Base-by-base conservation (phyloP, 208 protist species). In the Tritrichomonas musculus region DNA sequence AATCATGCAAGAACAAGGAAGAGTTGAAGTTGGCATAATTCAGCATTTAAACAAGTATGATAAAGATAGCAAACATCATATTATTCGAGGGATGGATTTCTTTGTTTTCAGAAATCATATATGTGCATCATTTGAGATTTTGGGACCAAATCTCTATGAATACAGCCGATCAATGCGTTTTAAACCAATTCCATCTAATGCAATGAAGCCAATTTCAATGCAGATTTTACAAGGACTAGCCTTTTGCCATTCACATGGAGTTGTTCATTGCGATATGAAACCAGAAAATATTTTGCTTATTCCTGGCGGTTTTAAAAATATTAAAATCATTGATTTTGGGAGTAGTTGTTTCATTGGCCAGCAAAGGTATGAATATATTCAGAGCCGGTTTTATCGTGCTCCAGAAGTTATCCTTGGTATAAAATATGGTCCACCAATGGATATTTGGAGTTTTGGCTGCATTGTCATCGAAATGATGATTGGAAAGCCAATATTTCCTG, bases 381-480 rank as follows among this genome's bases (percentile, higher is more conserved):
- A 99, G 94, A 95, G 92, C 13, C 72, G 98, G 96, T 97, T 97
- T 93, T 98, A 98, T 95, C 93, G 97, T 20, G 96, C 97, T 17
- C 97, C 97, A 57, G 97, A 98, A 94, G 98, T 99, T 27, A 93
- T 94, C 27, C n/a, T 94, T 11, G 93, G 93, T 3, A 60, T 94
- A 25, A 53, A 82, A n/a, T 94, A 93, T 30, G 73, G 64, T 4
- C 93, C 92, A 8, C 80, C 72, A 53, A 94, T 94, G 55, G 93
- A 93, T 55, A 99, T 99, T 94, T 99, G 98, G 98, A 97, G 96
- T 9, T 95, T 99, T 9, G 99, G 97, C 20, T 99, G 98, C 94
- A 98, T 99, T 88, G 93, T 99, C 0, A 98, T 98, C 1, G 98
- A 99, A 94, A 96, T 99, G 93, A 97, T 99, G 96, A 99, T 97